These are phyloP conservation scores for Phytophthora colocasiae DNA, from an alignment of 352 stramenopile species.

Conservation along the genomic window DNA sequence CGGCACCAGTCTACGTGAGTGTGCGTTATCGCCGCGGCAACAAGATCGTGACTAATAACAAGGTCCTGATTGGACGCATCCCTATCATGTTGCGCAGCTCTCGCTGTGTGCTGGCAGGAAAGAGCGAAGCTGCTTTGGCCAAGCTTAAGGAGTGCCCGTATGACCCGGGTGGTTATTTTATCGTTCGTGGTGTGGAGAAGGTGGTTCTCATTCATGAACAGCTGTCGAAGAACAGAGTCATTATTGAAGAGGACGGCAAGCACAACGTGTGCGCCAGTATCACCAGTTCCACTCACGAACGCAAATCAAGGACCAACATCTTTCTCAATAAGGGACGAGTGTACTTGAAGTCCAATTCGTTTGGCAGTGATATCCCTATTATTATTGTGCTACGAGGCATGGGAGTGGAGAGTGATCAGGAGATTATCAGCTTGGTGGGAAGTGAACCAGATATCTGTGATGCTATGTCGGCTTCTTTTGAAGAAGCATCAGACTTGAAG, in stretches of 20 bases:
- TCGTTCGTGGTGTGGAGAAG: conserved; percentile 98
- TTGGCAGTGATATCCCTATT: conserved; percentile 97
- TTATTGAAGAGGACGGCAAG: conserved; percentile 97
- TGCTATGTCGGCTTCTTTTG: conserved; percentile 94
- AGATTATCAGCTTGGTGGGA: conserved; percentile 97
- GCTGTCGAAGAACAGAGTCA: conserved; percentile 99
- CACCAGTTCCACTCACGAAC: conserved; percentile 98
- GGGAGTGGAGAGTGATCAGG: conserved; percentile 98
- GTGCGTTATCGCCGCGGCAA: conserved; percentile 97
- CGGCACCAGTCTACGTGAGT: conserved; percentile 98
- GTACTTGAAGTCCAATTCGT: conserved; percentile 99
- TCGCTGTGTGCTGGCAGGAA: conserved; percentile 96
- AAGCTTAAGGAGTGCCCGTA: conserved; percentile 99
- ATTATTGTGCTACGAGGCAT: conserved; percentile 98
- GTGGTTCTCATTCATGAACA: conserved; percentile 99
- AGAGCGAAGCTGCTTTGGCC: conserved; percentile 94
- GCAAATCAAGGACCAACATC: conserved; percentile 98
- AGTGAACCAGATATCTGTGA: conserved; percentile 95
- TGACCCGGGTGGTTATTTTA: conserved; percentile 99
- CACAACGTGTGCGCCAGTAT: conserved; percentile 94
- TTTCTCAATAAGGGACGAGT: conserved; percentile 96
- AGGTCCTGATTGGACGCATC: conserved; percentile 95
- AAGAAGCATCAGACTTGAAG: conserved; percentile 95
- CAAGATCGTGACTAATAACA: conserved; percentile 99
- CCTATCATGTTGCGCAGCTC: conserved; percentile 98